Evolutionary conservation across 1,284 basidiomycete species (phyloP).

Genomic region (Pyrrhoderma noxium): DNA sequence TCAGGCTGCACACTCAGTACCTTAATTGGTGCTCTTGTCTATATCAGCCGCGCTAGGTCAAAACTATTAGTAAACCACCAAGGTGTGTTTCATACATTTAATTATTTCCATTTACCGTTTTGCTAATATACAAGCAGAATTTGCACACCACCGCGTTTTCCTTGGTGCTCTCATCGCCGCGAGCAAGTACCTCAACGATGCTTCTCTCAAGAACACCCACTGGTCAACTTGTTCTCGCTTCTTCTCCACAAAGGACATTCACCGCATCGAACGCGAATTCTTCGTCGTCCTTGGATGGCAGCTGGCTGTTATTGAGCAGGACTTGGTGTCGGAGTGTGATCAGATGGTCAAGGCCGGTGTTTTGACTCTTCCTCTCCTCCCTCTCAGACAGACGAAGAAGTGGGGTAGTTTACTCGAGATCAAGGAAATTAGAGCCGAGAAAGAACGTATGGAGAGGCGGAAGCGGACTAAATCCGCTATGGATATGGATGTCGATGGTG

Average conservation of each 20-base stretch:
- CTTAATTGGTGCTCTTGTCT: slow-evolving; percentile 57
- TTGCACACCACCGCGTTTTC: slow-evolving; percentile 73
- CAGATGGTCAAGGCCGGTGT: slow-evolving; percentile 8
- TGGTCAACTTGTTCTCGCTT: slow-evolving; percentile 74
- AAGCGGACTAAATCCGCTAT: background rate
- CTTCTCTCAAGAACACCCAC: slow-evolving; percentile 69
- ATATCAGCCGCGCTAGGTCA: slow-evolving; percentile 63
- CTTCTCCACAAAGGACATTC: slow-evolving; percentile 70
- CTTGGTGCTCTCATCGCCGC: slow-evolving; percentile 65
- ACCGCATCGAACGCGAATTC: slow-evolving; percentile 71
- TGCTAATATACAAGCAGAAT: too few relatives aligned
- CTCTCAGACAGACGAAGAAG: background rate
- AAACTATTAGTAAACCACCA: slow-evolving; percentile 69
- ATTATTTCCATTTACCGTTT: too few relatives aligned
- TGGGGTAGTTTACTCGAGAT: background rate
- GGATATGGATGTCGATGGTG: slow-evolving; percentile 2
- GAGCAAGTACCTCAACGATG: slow-evolving; percentile 71
- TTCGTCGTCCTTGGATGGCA: slow-evolving; percentile 70
- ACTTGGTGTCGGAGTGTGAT: slow-evolving; percentile 29
- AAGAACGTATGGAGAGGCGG: background rate
- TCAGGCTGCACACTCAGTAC: slow-evolving; percentile 62
- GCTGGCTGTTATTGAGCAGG: slow-evolving; percentile 52
- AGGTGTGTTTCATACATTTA: slow-evolving; percentile 16
- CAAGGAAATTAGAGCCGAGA: background rate
- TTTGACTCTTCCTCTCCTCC: background rate